Conservation (phyloP, 2,329 filamentous ascomycete species). For the Claviceps sp. region DNA sequence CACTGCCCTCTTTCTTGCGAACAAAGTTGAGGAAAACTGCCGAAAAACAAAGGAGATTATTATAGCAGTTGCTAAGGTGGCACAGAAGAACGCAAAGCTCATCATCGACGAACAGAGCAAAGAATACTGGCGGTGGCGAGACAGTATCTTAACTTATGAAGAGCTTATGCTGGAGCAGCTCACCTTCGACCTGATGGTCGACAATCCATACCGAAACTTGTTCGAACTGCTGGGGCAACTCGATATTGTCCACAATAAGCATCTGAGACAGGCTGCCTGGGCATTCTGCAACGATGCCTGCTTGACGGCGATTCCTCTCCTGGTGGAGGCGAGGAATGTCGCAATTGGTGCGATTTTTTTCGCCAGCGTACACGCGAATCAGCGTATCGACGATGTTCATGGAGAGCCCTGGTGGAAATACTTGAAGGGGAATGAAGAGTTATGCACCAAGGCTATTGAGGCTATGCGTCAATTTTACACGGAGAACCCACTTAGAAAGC, state of each 20-base stretch:
- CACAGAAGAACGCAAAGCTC: conserved; percentile 83
- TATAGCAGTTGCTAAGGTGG: conserved; percentile 83
- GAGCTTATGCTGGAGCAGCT: conserved; percentile 83
- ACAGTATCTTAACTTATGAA: conserved; percentile 85
- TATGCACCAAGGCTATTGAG: conserved; percentile 61
- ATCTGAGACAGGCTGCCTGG: conserved; percentile 76
- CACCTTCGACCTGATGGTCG: conserved; percentile 86
- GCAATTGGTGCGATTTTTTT: conserved; percentile 81
- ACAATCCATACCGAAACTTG: conserved; percentile 75
- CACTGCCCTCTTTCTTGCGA: conserved; percentile 82
- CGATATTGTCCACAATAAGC: conserved; percentile 64
- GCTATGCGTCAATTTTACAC: conserved; percentile 58
- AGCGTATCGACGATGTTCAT: conserved; percentile 63
- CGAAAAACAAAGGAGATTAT: conserved; percentile 93
- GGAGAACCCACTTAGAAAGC: conserved; percentile 49
- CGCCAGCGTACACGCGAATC: conserved; percentile 59
- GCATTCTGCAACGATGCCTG: conserved; percentile 86
- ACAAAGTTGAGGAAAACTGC: conserved; percentile 95
- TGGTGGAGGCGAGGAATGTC: conserved; percentile 67
- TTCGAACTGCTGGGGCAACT: conserved; percentile 69
- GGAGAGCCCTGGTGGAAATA: conserved; percentile 81
- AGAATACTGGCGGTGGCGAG: conserved; percentile 96
- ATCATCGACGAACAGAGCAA: conserved; percentile 94
- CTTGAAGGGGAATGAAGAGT: conserved; percentile 55
- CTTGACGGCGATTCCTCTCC: conserved; percentile 70